Evolutionary conservation across 1,284 basidiomycete genomes (phyloP), one percentile per base, ranked within the genome.

Genomic region (Malassezia vespertilionis): DNA sequence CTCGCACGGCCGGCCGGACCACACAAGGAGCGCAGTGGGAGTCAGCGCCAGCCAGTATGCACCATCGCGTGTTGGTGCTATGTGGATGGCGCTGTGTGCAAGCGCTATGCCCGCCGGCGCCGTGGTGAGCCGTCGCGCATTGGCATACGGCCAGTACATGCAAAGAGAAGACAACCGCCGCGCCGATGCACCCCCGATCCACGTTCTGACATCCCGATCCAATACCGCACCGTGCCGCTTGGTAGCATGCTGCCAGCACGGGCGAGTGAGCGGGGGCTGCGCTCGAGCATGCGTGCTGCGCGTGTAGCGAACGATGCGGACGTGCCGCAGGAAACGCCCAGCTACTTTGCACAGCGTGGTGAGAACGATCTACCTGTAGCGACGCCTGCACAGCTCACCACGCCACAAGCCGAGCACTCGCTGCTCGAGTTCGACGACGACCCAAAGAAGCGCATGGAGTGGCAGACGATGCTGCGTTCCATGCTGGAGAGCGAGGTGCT

Each of bases 401-500:
- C 48, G 27, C 48, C 48, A 10, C 42, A 40, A 21, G 48, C 48
- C 9, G 48, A 51, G 38, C 37, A 33, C 9, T 24, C 32, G 15
- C 7, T 45, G 39, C 37, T 51, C 18, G 48, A 51, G 17, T 30
- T 30, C n/a, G 48, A 51, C 5, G 48, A 45, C 38, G 48, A 51
- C 23, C 48, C 48, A 11, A 45, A 37, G 38, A 59, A 64, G 45
- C 60, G 67, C 28, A 52, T 69, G 40, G 67, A 70, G 53, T 70
- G 67, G 67, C 65, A 70, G 46, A 67, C 58, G 35, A 70, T 70
- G 67, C 65, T 69, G 50, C 55, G 54, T 28, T 67, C 66, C 17
- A 63, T 67, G 15, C 60, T 70, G 30, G 59, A 60, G 22, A 65
- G 62, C 5, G 67, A 70, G 37, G 67, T 70, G 11, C 58, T 70